phyloP scores from a whole-genome alignment of 495 filamentous ascomycete species.

The Penicillium canariense region DNA sequence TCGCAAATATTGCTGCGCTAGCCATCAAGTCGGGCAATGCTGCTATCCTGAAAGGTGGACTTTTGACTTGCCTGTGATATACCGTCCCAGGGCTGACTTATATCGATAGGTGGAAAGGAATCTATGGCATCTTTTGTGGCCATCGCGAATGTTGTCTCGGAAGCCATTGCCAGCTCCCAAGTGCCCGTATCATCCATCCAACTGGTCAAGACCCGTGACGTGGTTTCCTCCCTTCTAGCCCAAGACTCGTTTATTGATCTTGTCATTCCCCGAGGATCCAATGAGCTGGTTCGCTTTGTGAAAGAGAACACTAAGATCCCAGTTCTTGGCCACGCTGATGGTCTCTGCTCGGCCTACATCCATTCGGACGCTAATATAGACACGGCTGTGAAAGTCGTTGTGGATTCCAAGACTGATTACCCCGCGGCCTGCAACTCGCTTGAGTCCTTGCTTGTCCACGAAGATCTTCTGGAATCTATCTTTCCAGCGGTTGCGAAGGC shows the following conservation, averaged over 20 bases:
- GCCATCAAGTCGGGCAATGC: conserved; percentile 97
- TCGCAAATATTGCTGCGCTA: conserved; percentile 96
- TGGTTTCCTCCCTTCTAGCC: conserved; percentile 76
- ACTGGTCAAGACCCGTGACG: conserved; percentile 87
- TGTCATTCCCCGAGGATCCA: conserved; percentile 90
- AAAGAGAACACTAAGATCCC: conserved; percentile 91
- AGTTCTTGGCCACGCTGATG: conserved; percentile 94
- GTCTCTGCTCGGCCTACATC: conserved; percentile 87
- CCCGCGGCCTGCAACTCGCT: conserved; percentile 94
- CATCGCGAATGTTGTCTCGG: conserved; percentile 81
- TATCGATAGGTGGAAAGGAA: conserved; percentile 74
- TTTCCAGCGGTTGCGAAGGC: conserved; percentile 69
- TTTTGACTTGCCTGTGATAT: background rate
- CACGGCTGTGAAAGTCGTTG: conserved; percentile 71
- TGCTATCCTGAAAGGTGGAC: conserved; percentile 83
- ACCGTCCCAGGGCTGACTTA: background rate
- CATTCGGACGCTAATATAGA: conserved; percentile 71
- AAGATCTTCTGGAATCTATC: conserved; percentile 62
- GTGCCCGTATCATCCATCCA: conserved; percentile 88
- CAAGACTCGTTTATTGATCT: conserved; percentile 88
- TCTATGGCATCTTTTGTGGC: conserved; percentile 88
- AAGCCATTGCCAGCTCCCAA: conserved; percentile 68
- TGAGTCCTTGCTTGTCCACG: conserved; percentile 85
- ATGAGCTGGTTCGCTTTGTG: conserved; percentile 87
- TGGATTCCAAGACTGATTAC: conserved; percentile 92